phyloP scores from a whole-genome alignment of 2,329 filamentous ascomycete genomes.

The Juglanconis oblonga region DNA sequence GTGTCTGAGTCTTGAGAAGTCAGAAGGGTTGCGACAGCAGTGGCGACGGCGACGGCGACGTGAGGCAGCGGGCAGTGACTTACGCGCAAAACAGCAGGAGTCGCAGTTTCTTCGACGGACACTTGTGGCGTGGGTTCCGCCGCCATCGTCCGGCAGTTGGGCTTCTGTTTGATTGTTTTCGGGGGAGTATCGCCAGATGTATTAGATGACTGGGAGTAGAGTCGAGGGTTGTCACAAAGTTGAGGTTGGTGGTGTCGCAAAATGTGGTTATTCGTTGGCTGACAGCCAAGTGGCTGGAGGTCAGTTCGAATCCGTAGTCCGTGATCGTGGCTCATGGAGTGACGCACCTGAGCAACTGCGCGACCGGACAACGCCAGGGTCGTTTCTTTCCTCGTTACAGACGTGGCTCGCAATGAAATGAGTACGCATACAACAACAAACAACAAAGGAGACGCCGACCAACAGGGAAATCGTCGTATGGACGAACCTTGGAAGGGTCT shows the following conservation, averaged over 20 bases:
- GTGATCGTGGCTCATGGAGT: background rate
- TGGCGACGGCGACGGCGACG: background rate
- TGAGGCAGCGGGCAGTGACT: slow-evolving; percentile 25
- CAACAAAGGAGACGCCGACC: background rate
- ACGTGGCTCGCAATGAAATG: background rate
- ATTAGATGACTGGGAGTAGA: slow-evolving; percentile 5
- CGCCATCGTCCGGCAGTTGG: slow-evolving; percentile 56
- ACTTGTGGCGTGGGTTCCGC: slow-evolving; percentile 56
- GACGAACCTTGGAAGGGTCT: background rate
- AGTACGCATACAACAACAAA: background rate
- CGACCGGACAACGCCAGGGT: background rate
- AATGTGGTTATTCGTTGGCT: background rate
- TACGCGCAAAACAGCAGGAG: slow-evolving; percentile 44
- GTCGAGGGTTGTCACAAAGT: slow-evolving; percentile 6
- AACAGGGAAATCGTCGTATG: background rate
- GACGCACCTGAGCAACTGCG: background rate
- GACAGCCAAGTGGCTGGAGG: background rate
- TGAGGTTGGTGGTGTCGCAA: background rate
- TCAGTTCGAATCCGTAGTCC: background rate
- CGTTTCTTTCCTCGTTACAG: background rate
- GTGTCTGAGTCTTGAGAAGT: slow-evolving; percentile 33
- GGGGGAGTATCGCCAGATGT: slow-evolving; percentile 12
- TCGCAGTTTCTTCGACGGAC: slow-evolving; percentile 52
- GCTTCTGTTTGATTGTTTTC: slow-evolving; percentile 16
- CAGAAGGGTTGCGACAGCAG: slow-evolving; percentile 30